Conservation (phyloP, 345 rosid genomes). For the Eucalyptus sp. region DNA sequence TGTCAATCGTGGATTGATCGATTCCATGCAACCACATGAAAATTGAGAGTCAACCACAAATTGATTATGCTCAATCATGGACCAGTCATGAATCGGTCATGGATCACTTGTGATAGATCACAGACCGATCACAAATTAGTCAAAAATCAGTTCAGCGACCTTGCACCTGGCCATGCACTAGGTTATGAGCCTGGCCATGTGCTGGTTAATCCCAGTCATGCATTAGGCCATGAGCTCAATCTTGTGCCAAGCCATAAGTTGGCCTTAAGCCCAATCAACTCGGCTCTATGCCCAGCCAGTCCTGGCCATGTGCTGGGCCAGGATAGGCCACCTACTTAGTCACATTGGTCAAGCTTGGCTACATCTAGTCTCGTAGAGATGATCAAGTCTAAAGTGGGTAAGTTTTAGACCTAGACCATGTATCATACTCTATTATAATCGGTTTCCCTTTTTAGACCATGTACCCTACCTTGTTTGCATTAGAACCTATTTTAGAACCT, state of each 20-base stretch:
- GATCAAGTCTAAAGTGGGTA: too few species aligned
- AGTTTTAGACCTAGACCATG: fast-evolving
- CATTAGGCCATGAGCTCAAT: fast-evolving
- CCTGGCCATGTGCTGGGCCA: neutral
- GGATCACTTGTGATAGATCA: neutral
- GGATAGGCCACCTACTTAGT: neutral
- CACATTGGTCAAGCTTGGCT: fast-evolving
- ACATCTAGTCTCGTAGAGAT: too few species aligned
- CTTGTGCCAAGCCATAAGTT: too few species aligned
- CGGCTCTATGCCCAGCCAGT: fast-evolving
- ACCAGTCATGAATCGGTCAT: neutral
- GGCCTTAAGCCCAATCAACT: neutral
- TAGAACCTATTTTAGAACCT: too few species aligned
- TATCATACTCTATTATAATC: neutral
- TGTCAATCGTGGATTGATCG: fast-evolving
- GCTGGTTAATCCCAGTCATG: neutral
- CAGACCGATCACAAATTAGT: fast-evolving
- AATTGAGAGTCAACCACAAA: neutral
- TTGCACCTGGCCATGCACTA: neutral
- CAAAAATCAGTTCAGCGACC: neutral
- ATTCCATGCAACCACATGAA: fast-evolving
- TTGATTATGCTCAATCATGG: neutral
- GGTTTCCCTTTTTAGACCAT: neutral
- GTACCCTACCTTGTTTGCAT: neutral
- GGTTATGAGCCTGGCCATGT: fast-evolving